phyloP scores from a whole-genome alignment of 495 filamentous ascomycete genomes.

The Umbilicaria muhlenbergii region DNA sequence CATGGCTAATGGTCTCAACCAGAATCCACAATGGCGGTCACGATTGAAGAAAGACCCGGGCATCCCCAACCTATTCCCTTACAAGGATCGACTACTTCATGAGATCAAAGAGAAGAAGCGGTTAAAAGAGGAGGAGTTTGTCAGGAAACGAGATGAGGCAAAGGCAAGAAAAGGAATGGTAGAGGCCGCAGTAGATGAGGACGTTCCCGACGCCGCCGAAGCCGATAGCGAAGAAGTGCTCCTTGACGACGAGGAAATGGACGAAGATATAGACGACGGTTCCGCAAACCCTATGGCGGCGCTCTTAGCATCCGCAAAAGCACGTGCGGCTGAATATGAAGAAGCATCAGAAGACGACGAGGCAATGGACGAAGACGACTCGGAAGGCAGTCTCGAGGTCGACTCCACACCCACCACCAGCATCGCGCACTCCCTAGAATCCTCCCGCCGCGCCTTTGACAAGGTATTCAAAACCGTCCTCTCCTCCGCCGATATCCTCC shows the following conservation, averaged over 20 bases:
- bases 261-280: slow-evolving; percentile 35
- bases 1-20: no score
- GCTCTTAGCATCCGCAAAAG: slow-evolving; percentile 74
- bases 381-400: slow-evolving; percentile 31
- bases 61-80: slow-evolving; percentile 93
- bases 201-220: slow-evolving; percentile 24
- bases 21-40: slow-evolving; percentile 89
- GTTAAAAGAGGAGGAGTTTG: slow-evolving; percentile 63
- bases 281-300: slow-evolving; percentile 84
- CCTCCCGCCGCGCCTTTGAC: slow-evolving; percentile 74
- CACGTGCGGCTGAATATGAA: slow-evolving; percentile 72
- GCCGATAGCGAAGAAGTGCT: slow-evolving; percentile 25
- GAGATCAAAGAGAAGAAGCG: slow-evolving; percentile 84
- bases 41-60: slow-evolving; percentile 92
- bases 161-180: slow-evolving; percentile 37
- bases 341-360: slow-evolving; percentile 30
- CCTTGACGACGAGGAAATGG: slow-evolving; percentile 28
- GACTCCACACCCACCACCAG: slow-evolving; percentile 16
- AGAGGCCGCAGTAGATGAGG: slow-evolving; percentile 19
- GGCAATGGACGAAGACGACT: slow-evolving; percentile 41
- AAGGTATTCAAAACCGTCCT: slow-evolving; percentile 95
- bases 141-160: slow-evolving; percentile 51
- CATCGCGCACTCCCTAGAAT: slow-evolving; percentile 31
- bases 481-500: slow-evolving; percentile 72
- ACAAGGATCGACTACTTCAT: slow-evolving; percentile 85